Conservation (phyloP, 1,284 basidiomycete species). For the Mrakiaceae sp. region DNA sequence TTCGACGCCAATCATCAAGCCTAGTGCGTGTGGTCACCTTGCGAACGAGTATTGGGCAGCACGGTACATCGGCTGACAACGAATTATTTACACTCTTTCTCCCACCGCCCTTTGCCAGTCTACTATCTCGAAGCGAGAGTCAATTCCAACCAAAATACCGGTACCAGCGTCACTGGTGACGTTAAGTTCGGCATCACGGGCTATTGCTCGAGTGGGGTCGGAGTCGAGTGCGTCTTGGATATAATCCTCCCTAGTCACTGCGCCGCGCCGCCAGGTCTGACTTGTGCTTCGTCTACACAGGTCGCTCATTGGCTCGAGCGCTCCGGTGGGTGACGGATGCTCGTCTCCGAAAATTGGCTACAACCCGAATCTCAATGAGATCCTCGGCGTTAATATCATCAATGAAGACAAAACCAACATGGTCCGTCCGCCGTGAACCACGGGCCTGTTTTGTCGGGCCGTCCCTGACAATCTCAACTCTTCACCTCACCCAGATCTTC, state of each 20-base stretch:
- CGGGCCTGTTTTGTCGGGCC: too few relatives aligned
- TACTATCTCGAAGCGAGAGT: constrained; percentile 23
- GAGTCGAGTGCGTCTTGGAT: constrained; percentile 25
- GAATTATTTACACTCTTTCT: not conserved
- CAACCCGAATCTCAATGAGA: constrained; percentile 41
- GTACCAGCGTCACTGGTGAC: constrained; percentile 33
- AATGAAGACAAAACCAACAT: constrained; percentile 17
- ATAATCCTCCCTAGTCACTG: constrained; percentile 13
- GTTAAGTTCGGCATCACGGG: constrained; percentile 50
- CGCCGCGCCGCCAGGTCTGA: not conserved
- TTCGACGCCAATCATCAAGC: constrained; percentile 47
- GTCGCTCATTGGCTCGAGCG: constrained; percentile 39
- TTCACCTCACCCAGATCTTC: not conserved
- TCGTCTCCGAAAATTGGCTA: constrained; percentile 43
- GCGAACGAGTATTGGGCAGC: not conserved
- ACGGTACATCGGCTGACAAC: not conserved
- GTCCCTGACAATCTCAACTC: too few relatives aligned
- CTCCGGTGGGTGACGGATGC: constrained; percentile 37
- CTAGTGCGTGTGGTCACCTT: constrained; percentile 20
- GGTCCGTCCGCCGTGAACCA: too few relatives aligned
- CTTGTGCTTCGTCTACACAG: not conserved
- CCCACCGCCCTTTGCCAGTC: constrained; percentile 29
- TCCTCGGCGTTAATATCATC: constrained; percentile 35
- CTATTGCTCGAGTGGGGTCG: constrained; percentile 44
- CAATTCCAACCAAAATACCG: constrained; percentile 28